Base-by-base conservation (phyloP, 768 basidiomycete species). In the Serendipita indica region DNA sequence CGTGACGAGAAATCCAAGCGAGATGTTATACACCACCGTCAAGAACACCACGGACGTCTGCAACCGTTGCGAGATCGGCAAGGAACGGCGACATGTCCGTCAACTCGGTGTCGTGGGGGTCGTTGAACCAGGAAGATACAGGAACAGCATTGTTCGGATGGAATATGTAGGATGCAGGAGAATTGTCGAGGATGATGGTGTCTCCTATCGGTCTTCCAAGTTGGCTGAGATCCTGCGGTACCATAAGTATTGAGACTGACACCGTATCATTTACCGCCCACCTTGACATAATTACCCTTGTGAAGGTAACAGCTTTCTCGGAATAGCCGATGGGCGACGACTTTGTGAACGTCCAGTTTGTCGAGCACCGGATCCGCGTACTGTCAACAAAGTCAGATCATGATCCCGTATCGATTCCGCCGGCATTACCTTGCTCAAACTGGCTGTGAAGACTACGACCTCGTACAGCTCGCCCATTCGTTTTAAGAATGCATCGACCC, bases 61-160 rank as follows among this genome's bases (percentile, higher is more conserved):
- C 72, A 10, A 76, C 75, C 3, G 67, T 65, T 13, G 66, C 67
- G 25, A 77, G 65, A 64, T 77, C 76, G 18, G 73, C 65, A 60
- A 77, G 65, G 70, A 77, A 75, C 10, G 73, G 71, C 39, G 72
- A 68, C 37, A 75, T 65, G 62, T 75, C 74, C 16, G 73, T 74
- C 35, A 76, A 64, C 62, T 76, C 74, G 13, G 74, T 74, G 62
- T 76, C 74, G 65, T 76, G 74, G 14, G 74, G 74, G 63, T 71
- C 73, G 68, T 76, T 76, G 69, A 77, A 77, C 76, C 76, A 77
- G 25, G 71, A 72, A 57, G 75, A 75, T 60, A 77, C 74, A 37
- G 76, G 76, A 1, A 77, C 75, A 37, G 76, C 76, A 69, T 77
- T 76, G 69, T 75, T 75, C 18, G 74, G 74, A 64, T 77, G 76